Evolutionary conservation across 164 flowering plant species (phyloP), one percentile per base, ranked within the genome.

Genomic region (Magnolia sinica): DNA sequence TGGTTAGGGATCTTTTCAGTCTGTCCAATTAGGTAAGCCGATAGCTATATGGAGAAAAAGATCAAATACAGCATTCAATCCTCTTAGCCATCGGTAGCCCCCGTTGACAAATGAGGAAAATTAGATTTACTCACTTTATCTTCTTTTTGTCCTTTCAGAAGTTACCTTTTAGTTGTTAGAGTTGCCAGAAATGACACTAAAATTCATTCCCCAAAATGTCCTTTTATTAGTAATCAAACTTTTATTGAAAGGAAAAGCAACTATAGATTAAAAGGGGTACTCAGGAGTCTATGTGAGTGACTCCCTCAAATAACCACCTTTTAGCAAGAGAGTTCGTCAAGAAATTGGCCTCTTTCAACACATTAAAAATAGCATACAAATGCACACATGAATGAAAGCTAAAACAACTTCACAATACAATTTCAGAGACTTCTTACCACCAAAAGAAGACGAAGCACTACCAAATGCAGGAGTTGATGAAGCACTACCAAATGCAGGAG

Each of bases 391-490:
- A 18, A 64, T 64, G 23, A n/a, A 64, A n/a, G 68, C 20, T 8
- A n/a, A n/a, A n/a, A 64, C 8, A n/a, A 64, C 23, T 64, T 8
- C 27, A 22, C 9, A 64, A 22, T n/a, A 20, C 24, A n/a, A n/a
- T 8, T 2, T 22, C 22, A 4, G 64, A 64, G 10, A 5, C 19
- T 64, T 64, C 68, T 64, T 64, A 64, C 68, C 27, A 8, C 68
- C 68, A 20, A 22, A 20, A 23, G 68, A 64, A 10, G 68, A 64
- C 2, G 68, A 64, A 64, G 22, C 23, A 20, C 68, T 64, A 19
- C 68, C 68, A 64, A 64, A 64, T n/a, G 68, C 68, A 64, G 27
- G 68, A 64, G 68, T n/a, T 64, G 68, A 64, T 18, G 68, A 64
- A 18, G 68, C 24, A n/a, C 68, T 64, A 64, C 68, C 68, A 64